Conservation (phyloP, 1,284 basidiomycete genomes). For the Sphaerobolus stellatus region DNA sequence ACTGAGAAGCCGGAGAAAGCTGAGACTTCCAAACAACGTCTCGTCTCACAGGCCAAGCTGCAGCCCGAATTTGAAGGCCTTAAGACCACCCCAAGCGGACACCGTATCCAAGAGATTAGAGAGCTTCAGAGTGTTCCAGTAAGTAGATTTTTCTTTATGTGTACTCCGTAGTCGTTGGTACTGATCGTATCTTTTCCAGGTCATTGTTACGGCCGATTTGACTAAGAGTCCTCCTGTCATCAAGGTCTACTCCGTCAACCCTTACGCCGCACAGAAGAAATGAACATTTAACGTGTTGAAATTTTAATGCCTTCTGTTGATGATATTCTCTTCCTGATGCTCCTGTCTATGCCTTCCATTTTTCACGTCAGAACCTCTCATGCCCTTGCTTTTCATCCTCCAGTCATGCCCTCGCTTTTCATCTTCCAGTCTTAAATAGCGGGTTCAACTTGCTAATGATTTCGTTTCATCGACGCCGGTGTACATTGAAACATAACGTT, state of each 20-base stretch:
- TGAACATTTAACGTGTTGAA: no score
- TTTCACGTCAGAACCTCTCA: no score
- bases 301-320: no score
- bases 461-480: no score
- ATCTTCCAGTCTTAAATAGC: no score
- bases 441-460: no score
- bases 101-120: slow-evolving; percentile 90
- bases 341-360: no score
- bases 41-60: slow-evolving; percentile 70
- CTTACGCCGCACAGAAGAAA: slow-evolving; percentile 52
- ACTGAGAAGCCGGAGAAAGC: slow-evolving; percentile 40
- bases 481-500: no score
- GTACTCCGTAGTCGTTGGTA: no score
- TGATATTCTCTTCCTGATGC: no score
- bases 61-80: slow-evolving; percentile 81
- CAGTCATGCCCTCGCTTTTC: no score
- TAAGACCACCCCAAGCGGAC: slow-evolving; percentile 66
- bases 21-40: slow-evolving; percentile 72
- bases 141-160: slow-evolving; percentile 33
- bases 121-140: slow-evolving; percentile 90
- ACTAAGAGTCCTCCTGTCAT: slow-evolving; percentile 94
- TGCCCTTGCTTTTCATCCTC: no score
- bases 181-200: slow-evolving; percentile 43
- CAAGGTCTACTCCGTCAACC: slow-evolving; percentile 88
- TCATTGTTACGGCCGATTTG: slow-evolving; percentile 90